Evolutionary conservation across 73 alveolate species (phyloP).

Genomic region (Paraurostyla sp.): DNA sequence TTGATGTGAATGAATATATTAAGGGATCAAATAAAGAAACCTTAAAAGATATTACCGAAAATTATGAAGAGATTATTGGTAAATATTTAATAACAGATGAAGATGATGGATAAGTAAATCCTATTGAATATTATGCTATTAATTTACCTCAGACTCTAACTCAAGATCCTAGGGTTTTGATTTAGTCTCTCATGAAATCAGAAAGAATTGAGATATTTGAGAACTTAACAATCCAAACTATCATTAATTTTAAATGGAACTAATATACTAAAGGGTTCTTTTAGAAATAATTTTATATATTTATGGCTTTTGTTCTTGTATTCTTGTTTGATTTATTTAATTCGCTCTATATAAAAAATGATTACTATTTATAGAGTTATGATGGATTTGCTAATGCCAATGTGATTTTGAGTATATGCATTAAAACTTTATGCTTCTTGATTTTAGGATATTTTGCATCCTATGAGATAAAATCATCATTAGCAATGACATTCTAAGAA

Average conservation of each 20-base stretch:
- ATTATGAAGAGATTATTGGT: conserved; percentile 19
- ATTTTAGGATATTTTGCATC: neutral
- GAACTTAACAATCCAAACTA: conserved; percentile 14
- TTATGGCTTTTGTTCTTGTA: neutral
- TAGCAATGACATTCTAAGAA: neutral
- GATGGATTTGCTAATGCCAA: neutral
- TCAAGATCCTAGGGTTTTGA: neutral
- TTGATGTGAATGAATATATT: neutral
- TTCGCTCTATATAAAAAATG: neutral
- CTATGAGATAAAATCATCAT: neutral
- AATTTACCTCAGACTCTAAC: conserved; percentile 32
- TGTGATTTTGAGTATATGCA: neutral
- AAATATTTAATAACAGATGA: neutral
- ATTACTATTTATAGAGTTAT: neutral
- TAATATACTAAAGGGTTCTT: neutral
- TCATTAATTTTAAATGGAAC: conserved; percentile 23
- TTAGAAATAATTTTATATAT: neutral
- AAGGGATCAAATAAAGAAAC: neutral
- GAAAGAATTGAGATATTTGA: conserved; percentile 13
- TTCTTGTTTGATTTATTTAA: neutral
- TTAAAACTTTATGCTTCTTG: neutral
- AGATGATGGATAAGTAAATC: neutral
- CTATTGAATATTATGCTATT: neutral
- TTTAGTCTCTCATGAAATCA: neutral
- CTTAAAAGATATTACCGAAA: neutral